Percentiles rank a stretch among this genome's conserved stretches.
Conservation (phyloP, 495 filamentous ascomycete genomes). For the Xanthoparmelia taractica region DNA sequence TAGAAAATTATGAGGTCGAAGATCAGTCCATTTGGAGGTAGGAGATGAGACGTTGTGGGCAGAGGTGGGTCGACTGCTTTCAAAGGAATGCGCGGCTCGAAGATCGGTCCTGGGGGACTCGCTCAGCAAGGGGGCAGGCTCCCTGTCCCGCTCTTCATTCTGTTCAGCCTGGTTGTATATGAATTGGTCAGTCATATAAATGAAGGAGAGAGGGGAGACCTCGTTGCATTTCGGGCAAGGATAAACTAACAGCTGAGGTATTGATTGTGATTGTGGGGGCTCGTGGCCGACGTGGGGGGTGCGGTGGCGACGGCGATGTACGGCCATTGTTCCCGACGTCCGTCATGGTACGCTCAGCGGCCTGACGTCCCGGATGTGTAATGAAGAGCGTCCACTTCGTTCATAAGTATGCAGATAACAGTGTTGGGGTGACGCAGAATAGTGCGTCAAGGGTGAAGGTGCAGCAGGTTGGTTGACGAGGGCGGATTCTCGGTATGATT, state of each 20-base stretch:
- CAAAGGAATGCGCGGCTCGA: constrained; percentile 57
- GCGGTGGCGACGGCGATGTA: constrained; percentile 11
- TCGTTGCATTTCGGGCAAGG: constrained; percentile 27
- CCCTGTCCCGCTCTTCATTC: constrained; percentile 16
- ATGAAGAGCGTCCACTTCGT: background rate
- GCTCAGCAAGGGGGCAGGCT: constrained; percentile 16
- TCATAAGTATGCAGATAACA: constrained; percentile 12
- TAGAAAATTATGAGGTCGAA: constrained; percentile 49
- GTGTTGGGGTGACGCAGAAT: constrained; percentile 1
- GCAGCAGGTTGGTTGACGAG: background rate
- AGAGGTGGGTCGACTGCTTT: constrained; percentile 72
- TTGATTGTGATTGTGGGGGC: constrained; percentile 70
- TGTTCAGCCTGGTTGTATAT: constrained; percentile 30
- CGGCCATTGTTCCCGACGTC: constrained; percentile 22
- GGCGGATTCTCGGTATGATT: background rate
- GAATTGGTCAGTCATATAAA: constrained; percentile 22
- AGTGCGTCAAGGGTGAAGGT: constrained; percentile 8
- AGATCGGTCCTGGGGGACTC: constrained; percentile 50
- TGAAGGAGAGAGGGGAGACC: constrained; percentile 17
- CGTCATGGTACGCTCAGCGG: constrained; percentile 22
- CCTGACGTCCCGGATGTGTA: constrained; percentile 1
- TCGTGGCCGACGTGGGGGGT: constrained; percentile 31
- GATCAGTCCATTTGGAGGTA: constrained; percentile 41
- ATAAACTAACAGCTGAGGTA: constrained; percentile 56
- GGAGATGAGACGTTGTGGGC: constrained; percentile 84